Percentiles rank a stretch among this genome's conserved stretches.
Conservation (phyloP, 1,284 basidiomycete species). For the Tremellales sp. region DNA sequence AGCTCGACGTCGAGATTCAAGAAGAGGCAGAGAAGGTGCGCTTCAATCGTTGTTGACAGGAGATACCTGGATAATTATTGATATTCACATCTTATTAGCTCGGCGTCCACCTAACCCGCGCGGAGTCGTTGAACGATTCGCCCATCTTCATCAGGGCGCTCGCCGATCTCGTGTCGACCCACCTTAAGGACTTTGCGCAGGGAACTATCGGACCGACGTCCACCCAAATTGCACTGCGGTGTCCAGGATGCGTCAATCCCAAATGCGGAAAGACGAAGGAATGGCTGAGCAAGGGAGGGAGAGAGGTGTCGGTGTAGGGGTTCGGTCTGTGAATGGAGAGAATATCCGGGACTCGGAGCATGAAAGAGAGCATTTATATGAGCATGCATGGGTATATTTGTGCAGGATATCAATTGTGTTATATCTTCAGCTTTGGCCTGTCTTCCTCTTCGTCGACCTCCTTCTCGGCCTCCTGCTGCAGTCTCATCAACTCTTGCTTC, state of each 20-base stretch:
- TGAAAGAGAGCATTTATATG: background rate
- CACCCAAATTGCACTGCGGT: conserved; percentile 79
- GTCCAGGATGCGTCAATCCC: conserved; percentile 87
- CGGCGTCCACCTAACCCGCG: conserved; percentile 86
- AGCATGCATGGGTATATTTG: background rate
- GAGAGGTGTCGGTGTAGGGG: background rate
- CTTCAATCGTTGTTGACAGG: conserved; percentile 3
- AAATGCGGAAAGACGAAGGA: conserved; percentile 82
- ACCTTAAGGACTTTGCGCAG: conserved; percentile 62
- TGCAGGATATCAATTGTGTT: background rate
- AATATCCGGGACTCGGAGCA: background rate
- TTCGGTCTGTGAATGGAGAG: background rate
- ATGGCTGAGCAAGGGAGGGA: conserved; percentile 63
- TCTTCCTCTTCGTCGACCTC: background rate
- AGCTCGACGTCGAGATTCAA: conserved; percentile 90
- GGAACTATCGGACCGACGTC: conserved; percentile 59
- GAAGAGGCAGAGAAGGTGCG: conserved; percentile 85
- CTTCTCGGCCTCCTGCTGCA: background rate
- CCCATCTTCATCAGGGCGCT: conserved; percentile 95
- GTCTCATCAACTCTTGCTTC: conserved; percentile 10
- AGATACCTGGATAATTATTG: background rate
- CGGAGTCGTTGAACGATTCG: conserved; percentile 94
- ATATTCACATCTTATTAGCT: conserved; percentile 54
- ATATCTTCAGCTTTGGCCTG: background rate
- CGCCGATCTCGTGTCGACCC: conserved; percentile 83